Percentiles rank a stretch among this genome's conserved stretches.
Conservation (phyloP, 441 rosid species). For the Populus tomentosa region DNA sequence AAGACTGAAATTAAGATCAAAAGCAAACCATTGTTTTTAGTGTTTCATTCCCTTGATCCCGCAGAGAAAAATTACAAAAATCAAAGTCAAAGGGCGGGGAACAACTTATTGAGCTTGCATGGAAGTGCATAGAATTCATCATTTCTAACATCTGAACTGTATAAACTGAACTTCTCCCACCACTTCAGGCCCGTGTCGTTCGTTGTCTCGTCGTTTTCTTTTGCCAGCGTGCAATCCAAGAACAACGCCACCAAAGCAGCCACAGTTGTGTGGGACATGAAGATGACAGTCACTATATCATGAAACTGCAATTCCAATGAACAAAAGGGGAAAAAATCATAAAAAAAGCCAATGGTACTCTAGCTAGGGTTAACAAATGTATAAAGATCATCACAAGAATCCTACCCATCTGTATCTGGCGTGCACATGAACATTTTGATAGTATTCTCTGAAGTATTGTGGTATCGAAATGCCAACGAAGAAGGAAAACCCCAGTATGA, state of each 20-base stretch:
- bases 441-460: slow-evolving; percentile 65
- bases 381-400: neutral
- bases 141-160: slow-evolving; percentile 57
- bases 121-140: slow-evolving; percentile 71
- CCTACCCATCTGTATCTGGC: slow-evolving; percentile 36
- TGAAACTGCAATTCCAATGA: slow-evolving; percentile 35
- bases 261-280: slow-evolving; percentile 55
- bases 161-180: slow-evolving; percentile 65
- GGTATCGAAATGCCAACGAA: slow-evolving; percentile 67
- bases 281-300: slow-evolving; percentile 50
- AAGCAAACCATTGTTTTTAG: neutral
- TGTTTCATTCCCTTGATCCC: neutral
- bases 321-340: neutral
- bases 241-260: slow-evolving; percentile 49
- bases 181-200: slow-evolving; percentile 65
- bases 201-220: slow-evolving; percentile 38
- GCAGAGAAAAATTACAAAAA: neutral
- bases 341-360: neutral
- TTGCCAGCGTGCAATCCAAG: slow-evolving; percentile 49
- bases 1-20: too few relatives aligned
- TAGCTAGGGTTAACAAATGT: neutral
- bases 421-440: slow-evolving; percentile 29
- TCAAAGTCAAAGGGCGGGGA: slow-evolving; percentile 40
- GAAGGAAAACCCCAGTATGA: slow-evolving; percentile 63
- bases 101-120: slow-evolving; percentile 46